A percentile compares a stretch with the other conserved stretches of the same genome.
phyloP scores from a whole-genome alignment of 2,329 filamentous ascomycete genomes.

The Pezicula carpinea region DNA sequence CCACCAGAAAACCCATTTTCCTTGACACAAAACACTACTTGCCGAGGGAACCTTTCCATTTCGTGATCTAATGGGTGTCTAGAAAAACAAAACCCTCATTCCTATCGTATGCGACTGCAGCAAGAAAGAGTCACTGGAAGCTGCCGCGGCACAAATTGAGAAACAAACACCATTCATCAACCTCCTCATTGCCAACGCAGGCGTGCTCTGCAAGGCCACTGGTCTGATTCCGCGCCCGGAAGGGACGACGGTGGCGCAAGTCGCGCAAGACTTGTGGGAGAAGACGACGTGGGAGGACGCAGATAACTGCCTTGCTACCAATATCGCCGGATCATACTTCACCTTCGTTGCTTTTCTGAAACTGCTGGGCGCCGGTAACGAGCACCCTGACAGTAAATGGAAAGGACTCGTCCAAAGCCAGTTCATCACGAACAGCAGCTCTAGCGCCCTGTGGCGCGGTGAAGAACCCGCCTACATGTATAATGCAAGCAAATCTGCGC shows the following conservation, averaged over 20 bases:
- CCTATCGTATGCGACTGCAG: slow-evolving; percentile 53
- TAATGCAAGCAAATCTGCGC: slow-evolving; percentile 38
- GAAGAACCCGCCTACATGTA: slow-evolving; percentile 22
- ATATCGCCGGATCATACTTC: too few species aligned
- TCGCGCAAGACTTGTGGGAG: too few species aligned
- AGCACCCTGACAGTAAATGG: neutral
- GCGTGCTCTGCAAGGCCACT: slow-evolving; percentile 21
- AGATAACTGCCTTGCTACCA: too few species aligned
- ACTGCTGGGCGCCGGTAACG: slow-evolving; percentile 3
- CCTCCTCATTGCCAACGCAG: slow-evolving; percentile 55
- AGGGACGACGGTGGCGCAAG: too few species aligned
- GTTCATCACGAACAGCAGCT: slow-evolving; percentile 3
- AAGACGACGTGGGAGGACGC: too few species aligned
- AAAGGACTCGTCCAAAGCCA: neutral
- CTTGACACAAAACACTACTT: too few species aligned
- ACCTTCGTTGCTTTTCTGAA: slow-evolving; percentile 2
- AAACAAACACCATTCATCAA: slow-evolving; percentile 49
- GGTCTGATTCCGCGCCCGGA: too few species aligned
- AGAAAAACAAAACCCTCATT: slow-evolving; percentile 12
- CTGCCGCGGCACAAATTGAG: slow-evolving; percentile 48
- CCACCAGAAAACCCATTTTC: too few species aligned
- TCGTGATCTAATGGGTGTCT: neutral
- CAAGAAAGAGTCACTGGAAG: slow-evolving; percentile 54
- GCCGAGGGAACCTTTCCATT: too few species aligned
- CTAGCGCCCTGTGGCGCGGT: too few species aligned